Evolutionary conservation across 805 yeast genomes (phyloP).

Genomic region (Yamadazyma takamatsuzukensis): DNA sequence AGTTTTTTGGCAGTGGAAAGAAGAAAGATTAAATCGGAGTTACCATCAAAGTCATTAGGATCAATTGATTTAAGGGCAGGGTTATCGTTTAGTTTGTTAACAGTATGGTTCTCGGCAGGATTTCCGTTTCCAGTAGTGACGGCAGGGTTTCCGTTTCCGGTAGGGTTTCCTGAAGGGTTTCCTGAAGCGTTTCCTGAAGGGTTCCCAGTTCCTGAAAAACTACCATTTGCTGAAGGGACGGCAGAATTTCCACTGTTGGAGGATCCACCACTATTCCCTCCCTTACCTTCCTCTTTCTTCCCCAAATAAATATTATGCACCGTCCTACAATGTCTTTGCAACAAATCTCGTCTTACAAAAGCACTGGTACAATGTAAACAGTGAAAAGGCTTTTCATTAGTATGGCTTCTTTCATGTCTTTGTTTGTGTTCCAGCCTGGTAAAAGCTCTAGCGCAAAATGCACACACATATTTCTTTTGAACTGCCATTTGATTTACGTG

Average conservation of each 20-base stretch:
- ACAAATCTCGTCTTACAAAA: conserved; percentile 73
- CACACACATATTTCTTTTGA: conserved; percentile 69
- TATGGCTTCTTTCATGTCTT: conserved; percentile 76
- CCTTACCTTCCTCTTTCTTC: neutral
- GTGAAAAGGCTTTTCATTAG: conserved; percentile 75
- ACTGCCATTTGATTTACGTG: conserved; percentile 28
- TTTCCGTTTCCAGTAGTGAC: too few relatives aligned
- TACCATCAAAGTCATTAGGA: conserved; percentile 3
- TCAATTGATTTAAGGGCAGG: too few relatives aligned
- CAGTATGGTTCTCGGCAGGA: too few relatives aligned
- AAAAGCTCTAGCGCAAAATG: conserved; percentile 75
- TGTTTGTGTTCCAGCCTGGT: conserved; percentile 77
- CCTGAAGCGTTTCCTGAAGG: too few relatives aligned
- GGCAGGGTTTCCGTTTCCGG: too few relatives aligned
- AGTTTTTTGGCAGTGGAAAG: conserved; percentile 26
- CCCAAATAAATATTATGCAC: conserved; percentile 50
- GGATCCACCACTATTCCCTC: neutral
- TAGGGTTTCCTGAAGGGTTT: too few relatives aligned
- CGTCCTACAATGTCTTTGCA: conserved; percentile 75
- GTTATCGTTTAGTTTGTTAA: too few relatives aligned
- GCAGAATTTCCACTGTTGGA: too few relatives aligned
- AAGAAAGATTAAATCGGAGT: conserved; percentile 23
- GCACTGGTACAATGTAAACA: conserved; percentile 67
- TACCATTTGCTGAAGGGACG: too few relatives aligned
- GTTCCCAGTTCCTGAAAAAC: too few relatives aligned